Percentiles rank a stretch among this genome's conserved stretches.
Evolutionary conservation across 1,139 yeast species (phyloP).

Genomic region (Suhomyces kunorum): DNA sequence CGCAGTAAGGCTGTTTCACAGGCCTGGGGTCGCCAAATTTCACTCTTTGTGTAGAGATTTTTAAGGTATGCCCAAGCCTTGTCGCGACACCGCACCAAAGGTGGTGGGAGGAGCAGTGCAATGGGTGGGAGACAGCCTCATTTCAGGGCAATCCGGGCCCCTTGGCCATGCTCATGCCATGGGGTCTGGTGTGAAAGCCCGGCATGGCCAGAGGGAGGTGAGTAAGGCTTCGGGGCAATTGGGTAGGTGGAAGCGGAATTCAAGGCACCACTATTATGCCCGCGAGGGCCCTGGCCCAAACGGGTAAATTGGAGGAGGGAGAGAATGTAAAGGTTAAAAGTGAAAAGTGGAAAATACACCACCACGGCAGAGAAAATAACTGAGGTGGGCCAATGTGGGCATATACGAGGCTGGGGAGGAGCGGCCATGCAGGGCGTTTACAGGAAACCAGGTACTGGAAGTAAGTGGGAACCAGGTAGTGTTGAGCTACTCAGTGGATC

Average conservation of each 20-base stretch:
- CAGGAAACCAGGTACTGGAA: too few relatives aligned
- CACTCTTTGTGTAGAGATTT: background rate
- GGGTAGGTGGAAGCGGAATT: background rate
- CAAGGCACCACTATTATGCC: background rate
- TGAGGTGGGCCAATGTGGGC: background rate
- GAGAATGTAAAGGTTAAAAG: background rate
- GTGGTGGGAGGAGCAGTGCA: background rate
- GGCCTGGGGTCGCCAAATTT: conserved; percentile 2
- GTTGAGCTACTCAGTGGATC: too few relatives aligned
- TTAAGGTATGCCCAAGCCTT: conserved; percentile 1
- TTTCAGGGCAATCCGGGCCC: background rate
- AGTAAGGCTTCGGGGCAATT: too few relatives aligned
- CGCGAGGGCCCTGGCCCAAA: too few relatives aligned
- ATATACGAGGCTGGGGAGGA: background rate
- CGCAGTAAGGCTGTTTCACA: conserved; percentile 3
- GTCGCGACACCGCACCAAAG: background rate
- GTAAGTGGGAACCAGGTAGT: too few relatives aligned
- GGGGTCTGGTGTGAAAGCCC: too few relatives aligned
- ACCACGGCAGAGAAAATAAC: background rate
- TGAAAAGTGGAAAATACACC: background rate
- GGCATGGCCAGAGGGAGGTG: too few relatives aligned
- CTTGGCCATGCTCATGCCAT: background rate
- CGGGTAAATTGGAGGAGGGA: background rate
- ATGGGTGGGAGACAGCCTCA: background rate
- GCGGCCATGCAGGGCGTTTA: too few relatives aligned